Evolutionary conservation across 2,329 filamentous ascomycete genomes (phyloP).

Genomic region (Aspergillaceae sp.): DNA sequence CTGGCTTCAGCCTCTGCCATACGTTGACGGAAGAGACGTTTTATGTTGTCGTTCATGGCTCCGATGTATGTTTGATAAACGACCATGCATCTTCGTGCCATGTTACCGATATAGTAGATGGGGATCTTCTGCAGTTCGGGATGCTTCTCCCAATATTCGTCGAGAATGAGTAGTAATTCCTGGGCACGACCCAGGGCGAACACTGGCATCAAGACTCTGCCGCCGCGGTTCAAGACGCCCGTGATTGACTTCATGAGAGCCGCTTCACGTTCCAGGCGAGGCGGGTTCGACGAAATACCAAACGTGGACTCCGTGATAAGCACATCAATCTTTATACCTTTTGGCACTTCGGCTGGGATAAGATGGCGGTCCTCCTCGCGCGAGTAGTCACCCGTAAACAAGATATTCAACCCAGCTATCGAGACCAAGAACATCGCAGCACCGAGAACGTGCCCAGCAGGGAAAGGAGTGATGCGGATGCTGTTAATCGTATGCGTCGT

Average conservation of each 20-base stretch:
- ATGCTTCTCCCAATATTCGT: conserved; percentile 94
- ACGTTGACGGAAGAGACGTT: conserved; percentile 81
- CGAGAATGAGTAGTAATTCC: conserved; percentile 84
- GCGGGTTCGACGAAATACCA: conserved; percentile 87
- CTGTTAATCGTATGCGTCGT: conserved; percentile 96
- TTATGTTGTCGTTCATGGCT: conserved; percentile 99
- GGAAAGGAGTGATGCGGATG: conserved; percentile 93
- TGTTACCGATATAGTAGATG: conserved; percentile 94
- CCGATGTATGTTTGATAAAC: conserved; percentile 98
- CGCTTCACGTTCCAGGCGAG: conserved; percentile 81
- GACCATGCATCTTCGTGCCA: conserved; percentile 94
- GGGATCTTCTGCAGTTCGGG: conserved; percentile 79
- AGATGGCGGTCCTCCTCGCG: conserved; percentile 91
- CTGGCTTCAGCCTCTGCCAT: conserved; percentile 84
- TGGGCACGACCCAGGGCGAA: conserved; percentile 92
- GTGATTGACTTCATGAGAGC: conserved; percentile 95
- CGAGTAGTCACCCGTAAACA: conserved; percentile 97
- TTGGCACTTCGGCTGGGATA: conserved; percentile 84
- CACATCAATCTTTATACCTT: conserved; percentile 84
- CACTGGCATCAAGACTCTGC: conserved; percentile 86
- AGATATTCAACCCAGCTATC: conserved; percentile 90
- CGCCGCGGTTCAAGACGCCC: conserved; percentile 78
- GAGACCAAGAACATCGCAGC: conserved; percentile 98
- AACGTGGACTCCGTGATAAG: conserved; percentile 97
- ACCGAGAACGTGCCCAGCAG: conserved; percentile 93